Evolutionary conservation across 2,329 filamentous ascomycete genomes (phyloP).

Genomic region (Neopestalotiopsis clavispora): DNA sequence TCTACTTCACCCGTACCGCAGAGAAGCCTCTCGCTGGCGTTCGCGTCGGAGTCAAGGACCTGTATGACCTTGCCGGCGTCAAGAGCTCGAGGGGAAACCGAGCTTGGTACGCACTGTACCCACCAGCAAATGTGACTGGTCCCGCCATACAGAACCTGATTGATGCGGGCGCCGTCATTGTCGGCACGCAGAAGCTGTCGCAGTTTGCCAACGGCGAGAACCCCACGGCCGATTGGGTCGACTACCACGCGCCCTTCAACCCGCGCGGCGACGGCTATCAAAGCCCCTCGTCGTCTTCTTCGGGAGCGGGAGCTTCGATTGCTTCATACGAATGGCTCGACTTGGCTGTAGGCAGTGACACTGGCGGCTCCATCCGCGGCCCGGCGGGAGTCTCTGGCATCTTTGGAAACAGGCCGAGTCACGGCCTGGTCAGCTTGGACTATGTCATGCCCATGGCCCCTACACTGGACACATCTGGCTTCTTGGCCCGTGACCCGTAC

Average conservation of each 20-base stretch:
- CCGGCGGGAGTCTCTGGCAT: not conserved
- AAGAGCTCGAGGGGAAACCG: slow-evolving; percentile 3
- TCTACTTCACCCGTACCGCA: not conserved
- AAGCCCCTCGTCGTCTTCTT: not conserved
- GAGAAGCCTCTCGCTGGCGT: not conserved
- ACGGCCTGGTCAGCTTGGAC: not conserved
- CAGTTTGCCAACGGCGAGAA: slow-evolving; percentile 3
- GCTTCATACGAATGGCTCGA: slow-evolving; percentile 7
- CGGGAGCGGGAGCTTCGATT: not conserved
- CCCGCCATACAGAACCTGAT: slow-evolving; percentile 3
- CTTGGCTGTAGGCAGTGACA: not conserved
- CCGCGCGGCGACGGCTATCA: not conserved
- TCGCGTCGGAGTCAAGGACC: slow-evolving; percentile 9
- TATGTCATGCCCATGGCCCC: not conserved
- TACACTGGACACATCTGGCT: not conserved
- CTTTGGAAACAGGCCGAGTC: not conserved
- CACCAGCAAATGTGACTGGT: not conserved
- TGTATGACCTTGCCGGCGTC: not conserved
- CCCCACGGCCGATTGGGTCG: not conserved
- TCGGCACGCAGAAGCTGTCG: slow-evolving; percentile 1
- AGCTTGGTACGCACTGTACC: not conserved
- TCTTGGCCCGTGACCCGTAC: not conserved
- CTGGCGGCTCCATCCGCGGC: not conserved
- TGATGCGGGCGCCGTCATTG: not conserved
- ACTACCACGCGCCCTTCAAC: slow-evolving; percentile 5